phyloP scores from a whole-genome alignment of 805 yeast genomes.

The Yamadazyma tumulicola region DNA sequence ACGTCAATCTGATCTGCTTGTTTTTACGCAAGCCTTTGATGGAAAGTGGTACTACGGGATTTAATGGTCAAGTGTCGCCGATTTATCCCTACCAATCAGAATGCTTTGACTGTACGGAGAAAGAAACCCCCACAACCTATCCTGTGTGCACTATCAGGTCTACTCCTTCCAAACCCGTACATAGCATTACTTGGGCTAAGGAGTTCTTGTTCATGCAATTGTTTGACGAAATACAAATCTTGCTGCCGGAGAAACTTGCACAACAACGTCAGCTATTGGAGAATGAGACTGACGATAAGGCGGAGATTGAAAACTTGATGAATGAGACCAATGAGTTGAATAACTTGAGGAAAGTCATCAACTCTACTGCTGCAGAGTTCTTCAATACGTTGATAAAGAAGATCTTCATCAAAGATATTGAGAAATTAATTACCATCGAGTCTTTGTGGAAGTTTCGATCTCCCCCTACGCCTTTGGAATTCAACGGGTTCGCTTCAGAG shows the following conservation, averaged over 20 bases:
- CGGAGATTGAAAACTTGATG: slow-evolving; percentile 60
- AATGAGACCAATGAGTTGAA: slow-evolving; percentile 66
- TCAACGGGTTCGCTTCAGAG: slow-evolving; percentile 15
- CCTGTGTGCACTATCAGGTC: slow-evolving; percentile 97
- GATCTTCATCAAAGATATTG: slow-evolving; percentile 72
- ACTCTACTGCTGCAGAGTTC: slow-evolving; percentile 13
- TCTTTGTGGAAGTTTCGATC: slow-evolving; percentile 73
- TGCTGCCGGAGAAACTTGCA: slow-evolving; percentile 22
- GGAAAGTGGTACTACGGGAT: slow-evolving; percentile 96
- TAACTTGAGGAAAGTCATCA: slow-evolving; percentile 24
- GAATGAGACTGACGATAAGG: slow-evolving; percentile 58
- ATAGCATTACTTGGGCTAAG: slow-evolving; percentile 97
- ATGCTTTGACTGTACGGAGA: slow-evolving; percentile 89
- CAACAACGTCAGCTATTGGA: slow-evolving; percentile 16
- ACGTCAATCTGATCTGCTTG: slow-evolving; percentile 81
- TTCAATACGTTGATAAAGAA: slow-evolving; percentile 48
- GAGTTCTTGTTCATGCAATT: slow-evolving; percentile 80
- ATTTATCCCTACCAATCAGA: slow-evolving; percentile 79
- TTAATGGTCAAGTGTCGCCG: slow-evolving; percentile 91
- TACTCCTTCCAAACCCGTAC: slow-evolving; percentile 94
- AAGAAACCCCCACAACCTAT: slow-evolving; percentile 83
- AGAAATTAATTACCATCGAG: slow-evolving; percentile 65
- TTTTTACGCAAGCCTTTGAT: slow-evolving; percentile 71
- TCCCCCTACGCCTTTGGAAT: slow-evolving; percentile 63
- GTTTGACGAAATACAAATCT: slow-evolving; percentile 49